A percentile compares a stretch with the other conserved stretches of the same genome.
Evolutionary conservation across 139 green algal genomes (phyloP).

Genomic region (Prasinococcaceae sp.): DNA sequence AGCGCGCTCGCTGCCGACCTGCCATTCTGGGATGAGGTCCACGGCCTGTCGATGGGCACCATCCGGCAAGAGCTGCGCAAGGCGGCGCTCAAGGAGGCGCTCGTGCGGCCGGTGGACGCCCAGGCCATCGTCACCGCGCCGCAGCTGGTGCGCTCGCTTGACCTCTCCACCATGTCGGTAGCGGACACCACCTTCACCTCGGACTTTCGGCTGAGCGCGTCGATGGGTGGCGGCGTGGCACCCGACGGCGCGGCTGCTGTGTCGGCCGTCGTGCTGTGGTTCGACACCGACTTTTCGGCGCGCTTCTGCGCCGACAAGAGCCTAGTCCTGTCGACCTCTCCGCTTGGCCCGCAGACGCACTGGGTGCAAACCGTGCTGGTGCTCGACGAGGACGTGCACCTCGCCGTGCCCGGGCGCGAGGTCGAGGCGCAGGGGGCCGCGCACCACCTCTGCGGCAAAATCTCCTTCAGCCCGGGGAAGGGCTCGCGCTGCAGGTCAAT

Average conservation of each 20-base stretch:
- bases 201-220: slow-evolving; percentile 41
- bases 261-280: slow-evolving; percentile 83
- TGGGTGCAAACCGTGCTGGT: slow-evolving; percentile 82
- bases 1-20: slow-evolving; percentile 27
- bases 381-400: slow-evolving; percentile 27
- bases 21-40: slow-evolving; percentile 79
- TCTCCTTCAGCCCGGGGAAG: no score
- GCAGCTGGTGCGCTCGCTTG: slow-evolving; percentile 26
- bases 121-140: slow-evolving; percentile 28
- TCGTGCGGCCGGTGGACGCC: slow-evolving; percentile 39
- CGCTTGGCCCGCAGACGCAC: slow-evolving; percentile 53
- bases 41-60: slow-evolving; percentile 72
- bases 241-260: background rate
- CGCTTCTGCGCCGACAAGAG: slow-evolving; percentile 62
- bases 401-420: slow-evolving; percentile 14
- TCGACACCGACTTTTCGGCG: slow-evolving; percentile 72
- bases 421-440: background rate
- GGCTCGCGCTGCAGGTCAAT: no score
- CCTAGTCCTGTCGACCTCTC: slow-evolving; percentile 64
- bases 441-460: background rate
- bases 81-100: slow-evolving; percentile 21
- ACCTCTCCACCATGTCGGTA: slow-evolving; percentile 50
- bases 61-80: slow-evolving; percentile 34
- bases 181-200: slow-evolving; percentile 71
- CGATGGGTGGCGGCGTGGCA: background rate